A percentile compares a stretch with the other conserved stretches of the same genome.
Evolutionary conservation across 2,329 filamentous ascomycete genomes (phyloP).

Genomic region (Ceratocystis eucalypticola): DNA sequence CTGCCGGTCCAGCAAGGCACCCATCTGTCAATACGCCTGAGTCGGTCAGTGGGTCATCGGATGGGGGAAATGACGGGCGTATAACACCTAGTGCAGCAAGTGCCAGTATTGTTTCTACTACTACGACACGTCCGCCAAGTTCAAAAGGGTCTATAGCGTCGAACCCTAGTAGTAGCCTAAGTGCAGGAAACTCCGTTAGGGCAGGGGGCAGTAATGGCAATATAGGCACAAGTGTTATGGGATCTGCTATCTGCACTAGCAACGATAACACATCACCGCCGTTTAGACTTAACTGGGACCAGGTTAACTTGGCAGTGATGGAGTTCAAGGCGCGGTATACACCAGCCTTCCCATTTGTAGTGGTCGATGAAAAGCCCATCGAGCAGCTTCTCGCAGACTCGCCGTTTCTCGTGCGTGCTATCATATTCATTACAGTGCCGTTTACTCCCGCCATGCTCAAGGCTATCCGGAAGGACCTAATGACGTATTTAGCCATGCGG

Average conservation of each 20-base stretch:
- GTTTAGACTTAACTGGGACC: conserved; percentile 30
- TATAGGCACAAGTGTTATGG: not conserved
- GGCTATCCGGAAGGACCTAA: conserved; percentile 32
- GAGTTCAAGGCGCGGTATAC: conserved; percentile 27
- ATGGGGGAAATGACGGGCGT: conserved; percentile 8
- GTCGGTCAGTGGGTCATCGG: conserved; percentile 14
- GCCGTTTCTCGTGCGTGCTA: conserved; percentile 29
- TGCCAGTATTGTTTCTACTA: not conserved
- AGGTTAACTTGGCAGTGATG: conserved; percentile 27
- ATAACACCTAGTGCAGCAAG: not conserved
- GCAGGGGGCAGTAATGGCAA: not conserved
- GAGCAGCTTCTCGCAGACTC: conserved; percentile 26
- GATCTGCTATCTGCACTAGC: not conserved
- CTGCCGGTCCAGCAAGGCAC: not conserved
- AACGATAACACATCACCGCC: conserved; percentile 21
- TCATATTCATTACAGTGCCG: conserved; percentile 29
- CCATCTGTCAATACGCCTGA: conserved; percentile 17
- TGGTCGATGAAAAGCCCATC: conserved; percentile 25
- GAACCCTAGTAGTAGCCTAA: not conserved
- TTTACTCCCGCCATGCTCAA: conserved; percentile 23
- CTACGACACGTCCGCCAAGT: not conserved
- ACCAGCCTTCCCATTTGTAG: conserved; percentile 30
- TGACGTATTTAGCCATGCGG: conserved; percentile 32
- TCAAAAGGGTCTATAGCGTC: conserved; percentile 9
- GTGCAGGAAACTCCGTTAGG: not conserved